Percentiles rank a stretch among this genome's conserved stretches.
Evolutionary conservation across 331 rosid genomes (phyloP).

Genomic region (Stylosanthes scabra): DNA sequence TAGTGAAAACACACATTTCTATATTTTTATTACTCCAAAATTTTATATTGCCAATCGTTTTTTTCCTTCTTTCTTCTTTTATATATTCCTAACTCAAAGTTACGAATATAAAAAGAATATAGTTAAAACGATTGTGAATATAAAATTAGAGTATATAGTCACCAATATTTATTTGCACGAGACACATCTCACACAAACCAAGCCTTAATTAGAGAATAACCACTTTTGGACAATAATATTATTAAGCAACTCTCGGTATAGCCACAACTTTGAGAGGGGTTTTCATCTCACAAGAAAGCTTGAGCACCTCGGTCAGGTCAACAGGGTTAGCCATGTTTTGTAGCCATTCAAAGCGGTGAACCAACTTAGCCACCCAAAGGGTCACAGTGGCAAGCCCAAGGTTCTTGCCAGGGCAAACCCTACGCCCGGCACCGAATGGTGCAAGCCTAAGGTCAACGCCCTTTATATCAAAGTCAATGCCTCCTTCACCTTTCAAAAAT

Average conservation of each 20-base stretch:
- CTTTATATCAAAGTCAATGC: slow-evolving; percentile 52
- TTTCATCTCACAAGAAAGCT: slow-evolving; percentile 60
- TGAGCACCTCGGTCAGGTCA: slow-evolving; percentile 56
- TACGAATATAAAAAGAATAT: no score
- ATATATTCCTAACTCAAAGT: no score
- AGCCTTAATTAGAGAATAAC: background rate
- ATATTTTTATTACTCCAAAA: background rate
- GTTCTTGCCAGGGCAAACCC: slow-evolving; percentile 68
- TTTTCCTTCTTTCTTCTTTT: no score
- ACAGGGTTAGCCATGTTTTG: slow-evolving; percentile 44
- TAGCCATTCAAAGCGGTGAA: slow-evolving; percentile 51
- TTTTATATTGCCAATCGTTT: background rate
- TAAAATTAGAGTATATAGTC: no score
- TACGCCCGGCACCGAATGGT: slow-evolving; percentile 68
- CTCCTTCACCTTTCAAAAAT: slow-evolving; percentile 54
- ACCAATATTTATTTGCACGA: background rate
- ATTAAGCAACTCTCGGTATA: slow-evolving; percentile 37
- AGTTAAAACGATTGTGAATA: no score
- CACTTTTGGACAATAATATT: background rate
- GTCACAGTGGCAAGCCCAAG: slow-evolving; percentile 52
- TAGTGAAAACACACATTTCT: background rate
- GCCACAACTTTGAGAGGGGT: slow-evolving; percentile 50
- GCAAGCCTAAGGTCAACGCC: slow-evolving; percentile 63
- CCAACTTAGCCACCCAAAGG: slow-evolving; percentile 64
- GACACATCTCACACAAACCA: slow-evolving; percentile 3